Percentiles rank a stretch among this genome's conserved stretches.
These are phyloP conservation scores for Nakaseomyces glabratus DNA, from an alignment of 1,139 yeast genomes.

Conservation along the genomic window DNA sequence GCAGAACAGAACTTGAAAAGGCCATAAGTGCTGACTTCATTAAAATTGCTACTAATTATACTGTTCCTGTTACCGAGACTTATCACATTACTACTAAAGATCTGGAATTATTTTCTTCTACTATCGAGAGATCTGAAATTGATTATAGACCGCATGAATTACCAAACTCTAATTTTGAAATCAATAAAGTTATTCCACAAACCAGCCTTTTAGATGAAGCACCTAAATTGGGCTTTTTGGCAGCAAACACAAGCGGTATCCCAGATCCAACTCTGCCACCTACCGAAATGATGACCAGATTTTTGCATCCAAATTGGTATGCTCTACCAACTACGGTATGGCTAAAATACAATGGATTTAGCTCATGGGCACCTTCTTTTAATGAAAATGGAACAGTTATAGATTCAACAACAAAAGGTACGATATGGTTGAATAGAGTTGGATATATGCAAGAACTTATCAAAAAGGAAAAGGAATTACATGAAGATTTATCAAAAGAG, in stretches of 20 bases:
- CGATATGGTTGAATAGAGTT: conserved; percentile 71
- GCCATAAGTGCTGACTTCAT: conserved; percentile 49
- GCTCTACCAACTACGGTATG: conserved; percentile 75
- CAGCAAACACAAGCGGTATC: conserved; percentile 35
- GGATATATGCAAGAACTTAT: conserved; percentile 41
- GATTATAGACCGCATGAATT: conserved; percentile 28
- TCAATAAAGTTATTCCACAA: conserved; percentile 30
- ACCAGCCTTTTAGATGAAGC: conserved; percentile 31
- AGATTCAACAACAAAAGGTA: conserved; percentile 52
- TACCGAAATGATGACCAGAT: conserved; percentile 58
- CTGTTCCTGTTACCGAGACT: conserved; percentile 57
- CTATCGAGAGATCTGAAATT: conserved; percentile 29
- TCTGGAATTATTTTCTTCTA: conserved; percentile 44
- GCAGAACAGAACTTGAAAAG: conserved; percentile 27
- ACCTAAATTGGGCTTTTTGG: conserved; percentile 31
- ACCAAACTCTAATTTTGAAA: conserved; percentile 28
- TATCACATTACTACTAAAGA: conserved; percentile 37
- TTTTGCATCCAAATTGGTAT: conserved; percentile 82
- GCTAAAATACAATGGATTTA: conserved; percentile 57
- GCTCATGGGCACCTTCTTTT: conserved; percentile 68
- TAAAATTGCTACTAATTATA: conserved; percentile 52
- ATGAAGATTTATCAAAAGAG: conserved; percentile 11
- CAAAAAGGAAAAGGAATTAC: conserved; percentile 14
- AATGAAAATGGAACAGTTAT: conserved; percentile 68
- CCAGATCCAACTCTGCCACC: conserved; percentile 60